Conservation (phyloP, 2,329 filamentous ascomycete genomes). For the Penicillium sp. region DNA sequence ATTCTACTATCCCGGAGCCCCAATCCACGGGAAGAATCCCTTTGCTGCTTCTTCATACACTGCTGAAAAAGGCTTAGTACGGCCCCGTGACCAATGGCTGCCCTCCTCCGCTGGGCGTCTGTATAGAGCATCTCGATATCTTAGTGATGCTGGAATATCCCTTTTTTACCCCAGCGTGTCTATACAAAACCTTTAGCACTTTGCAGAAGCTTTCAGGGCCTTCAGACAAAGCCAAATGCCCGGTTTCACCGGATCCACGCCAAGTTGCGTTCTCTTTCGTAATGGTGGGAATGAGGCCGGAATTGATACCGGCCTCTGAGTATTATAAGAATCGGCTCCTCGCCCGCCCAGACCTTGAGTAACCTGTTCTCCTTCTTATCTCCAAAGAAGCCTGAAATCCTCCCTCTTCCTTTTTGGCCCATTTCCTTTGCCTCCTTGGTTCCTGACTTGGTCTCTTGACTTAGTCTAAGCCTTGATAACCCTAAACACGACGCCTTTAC, state of each 20-base stretch:
- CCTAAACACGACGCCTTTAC: constrained; percentile 3
- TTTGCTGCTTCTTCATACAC: not conserved
- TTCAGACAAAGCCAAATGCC: constrained; percentile 8
- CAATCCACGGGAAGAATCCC: not conserved
- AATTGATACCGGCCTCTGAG: constrained; percentile 45
- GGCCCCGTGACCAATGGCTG: constrained; percentile 28
- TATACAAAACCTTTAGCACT: not conserved
- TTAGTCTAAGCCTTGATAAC: constrained; percentile 6
- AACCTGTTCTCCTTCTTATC: constrained; percentile 20
- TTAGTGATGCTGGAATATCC: constrained; percentile 9
- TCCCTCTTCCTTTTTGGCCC: constrained; percentile 14
- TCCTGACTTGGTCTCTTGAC: constrained; percentile 17
- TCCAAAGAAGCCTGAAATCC: constrained; percentile 3
- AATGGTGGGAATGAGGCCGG: constrained; percentile 42
- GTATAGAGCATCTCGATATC: constrained; percentile 25
- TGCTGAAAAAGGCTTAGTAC: constrained; percentile 25
- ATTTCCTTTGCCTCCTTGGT: constrained; percentile 11
- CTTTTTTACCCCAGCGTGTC: not conserved
- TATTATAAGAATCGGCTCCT: constrained; percentile 41
- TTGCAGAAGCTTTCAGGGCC: not conserved
- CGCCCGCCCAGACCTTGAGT: constrained; percentile 25
- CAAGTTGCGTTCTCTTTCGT: constrained; percentile 32
- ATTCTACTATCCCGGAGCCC: not conserved
- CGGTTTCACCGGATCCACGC: constrained; percentile 25
- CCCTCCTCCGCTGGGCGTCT: constrained; percentile 25